Base-by-base conservation (phyloP, 1,139 yeast genomes). In the Hyphopichia buzzinii region DNA sequence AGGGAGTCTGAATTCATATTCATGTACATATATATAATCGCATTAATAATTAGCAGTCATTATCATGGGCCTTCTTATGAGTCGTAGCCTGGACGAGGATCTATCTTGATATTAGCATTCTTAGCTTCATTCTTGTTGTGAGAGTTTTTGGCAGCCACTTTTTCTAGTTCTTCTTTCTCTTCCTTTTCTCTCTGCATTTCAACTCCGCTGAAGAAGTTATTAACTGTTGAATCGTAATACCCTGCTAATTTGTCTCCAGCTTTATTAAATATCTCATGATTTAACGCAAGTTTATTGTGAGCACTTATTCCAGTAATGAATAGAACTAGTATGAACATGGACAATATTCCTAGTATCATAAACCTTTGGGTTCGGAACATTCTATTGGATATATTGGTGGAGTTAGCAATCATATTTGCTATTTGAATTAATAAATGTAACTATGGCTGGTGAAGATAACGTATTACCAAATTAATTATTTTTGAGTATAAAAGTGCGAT, bases 291-390 rank as follows among this genome's bases (percentile, higher is more conserved):
- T 46, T 34, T 46, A 11, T 38, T 28, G 39, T 58, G 65, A 27
- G 57, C 58, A 12, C 57, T 40, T 34, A 52, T 17, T 12, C 55
- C 43, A 23, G 59, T 47, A 4, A 60, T 41, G 4, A 57, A 29
- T 27, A 65, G 47, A 21, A 65, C 33, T 12, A 51, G 17, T 2
- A 54, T 35, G 33, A 65, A 53, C n/a, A 48, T 44, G 3, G 56
- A 37, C 10, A 57, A 37, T 4, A 64, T 53, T 5, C 48, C 28
- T 17, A 57, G 25, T 4, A 52, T 42, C 19, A 64, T 38, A 27
- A 55, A 42, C 36, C 58, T 44, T 40, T 63, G 71, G 12, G 58
- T 57, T 38, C 57, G 48, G 44, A 64, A 62, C 42, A 64, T 45
- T 33, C 64, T 43, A 36, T 53, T 57, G 22, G 65, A 49, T 24